Base-by-base conservation (phyloP, 2,329 filamentous ascomycete genomes). In the Metarhizium album region DNA sequence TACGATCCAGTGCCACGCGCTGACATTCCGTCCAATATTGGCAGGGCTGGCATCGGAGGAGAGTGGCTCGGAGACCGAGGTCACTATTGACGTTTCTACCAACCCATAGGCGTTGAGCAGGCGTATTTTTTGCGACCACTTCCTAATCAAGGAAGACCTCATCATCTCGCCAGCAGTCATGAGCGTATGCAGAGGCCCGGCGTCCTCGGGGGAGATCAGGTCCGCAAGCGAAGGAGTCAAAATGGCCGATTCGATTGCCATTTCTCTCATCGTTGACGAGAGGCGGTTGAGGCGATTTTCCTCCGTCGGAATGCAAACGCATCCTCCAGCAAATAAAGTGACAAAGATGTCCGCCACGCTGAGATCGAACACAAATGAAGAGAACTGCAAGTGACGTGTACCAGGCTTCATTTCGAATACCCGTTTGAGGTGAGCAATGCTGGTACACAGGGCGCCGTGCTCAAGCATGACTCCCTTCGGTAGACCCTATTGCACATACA, bases 221-320 rank as follows among this genome's bases (percentile, higher is more conserved):
- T 37, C 16, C 13, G 48, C 48, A 27, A 47, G 24, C 14, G 54
- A 35, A n/a, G 48, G 48, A 42, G 38, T 49, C 48, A 49, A n/a
- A 43, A 33, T 18, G n/a, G 48, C 48, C 7, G 35, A 14, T 6
- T 27, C 27, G 23, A 49, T 31, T 9, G 14, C 23, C 40, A 49
- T 45, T 4, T 18, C 23, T 6, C 16, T 11, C 49, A 49, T 46
- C 20, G 38, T 29, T 43, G 65, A 60, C 47, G 59, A 59, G 50
- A 74, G 56, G 53, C 74, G 65, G 52, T 76, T 74, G 51, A 76
- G 64, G 5, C 74, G 69, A 50, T 75, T 71, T 31, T 71, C 67
- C 23, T 78, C 75, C 1, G 73, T 74, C 1, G 75, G 73, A 16
- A 78, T 72, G 57, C 73, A 75, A 11, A 76, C 65, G 51, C 71